Conservation (phyloP, 805 yeast species). For the Yarrowia hollandica region DNA sequence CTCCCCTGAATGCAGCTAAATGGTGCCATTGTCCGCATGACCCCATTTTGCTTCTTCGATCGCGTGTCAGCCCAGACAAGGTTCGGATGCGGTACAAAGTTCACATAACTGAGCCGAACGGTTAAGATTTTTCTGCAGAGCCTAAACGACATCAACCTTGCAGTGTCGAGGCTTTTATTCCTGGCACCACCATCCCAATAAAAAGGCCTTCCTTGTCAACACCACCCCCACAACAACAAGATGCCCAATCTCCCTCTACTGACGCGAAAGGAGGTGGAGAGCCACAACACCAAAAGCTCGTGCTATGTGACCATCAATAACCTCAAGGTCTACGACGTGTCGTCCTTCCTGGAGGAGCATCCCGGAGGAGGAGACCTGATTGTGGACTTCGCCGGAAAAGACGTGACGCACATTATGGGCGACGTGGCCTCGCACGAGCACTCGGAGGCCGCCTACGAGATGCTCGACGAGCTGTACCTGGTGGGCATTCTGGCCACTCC, state of each 20-base stretch:
- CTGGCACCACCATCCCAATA: not conserved
- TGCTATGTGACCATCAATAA: conserved; percentile 63
- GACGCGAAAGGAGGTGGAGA: conserved; percentile 24
- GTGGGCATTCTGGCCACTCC: conserved; percentile 82
- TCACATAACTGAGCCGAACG: too few species aligned
- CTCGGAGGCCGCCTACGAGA: conserved; percentile 81
- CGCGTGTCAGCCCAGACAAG: too few species aligned
- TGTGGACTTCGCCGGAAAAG: conserved; percentile 44
- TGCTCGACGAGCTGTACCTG: conserved; percentile 75
- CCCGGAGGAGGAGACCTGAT: conserved; percentile 67
- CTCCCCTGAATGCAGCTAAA: too few species aligned
- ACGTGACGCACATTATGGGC: conserved; percentile 67
- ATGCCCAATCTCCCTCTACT: conserved; percentile 19
- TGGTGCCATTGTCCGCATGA: too few species aligned
- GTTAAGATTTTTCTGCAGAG: too few species aligned
- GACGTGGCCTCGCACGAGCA: conserved; percentile 75
- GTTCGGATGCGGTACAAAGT: too few species aligned
- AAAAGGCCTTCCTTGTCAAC: not conserved
- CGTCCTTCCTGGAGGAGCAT: conserved; percentile 68
- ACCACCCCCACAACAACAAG: not conserved
- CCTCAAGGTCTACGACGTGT: conserved; percentile 82
- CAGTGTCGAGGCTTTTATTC: conserved; percentile 1
- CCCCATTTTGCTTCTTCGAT: too few species aligned
- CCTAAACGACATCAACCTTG: not conserved
- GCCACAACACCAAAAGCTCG: conserved; percentile 23